These are phyloP conservation scores for Cutaneotrichosporon sp. DNA, from an alignment of 1,284 basidiomycete species.

Conservation along the genomic window DNA sequence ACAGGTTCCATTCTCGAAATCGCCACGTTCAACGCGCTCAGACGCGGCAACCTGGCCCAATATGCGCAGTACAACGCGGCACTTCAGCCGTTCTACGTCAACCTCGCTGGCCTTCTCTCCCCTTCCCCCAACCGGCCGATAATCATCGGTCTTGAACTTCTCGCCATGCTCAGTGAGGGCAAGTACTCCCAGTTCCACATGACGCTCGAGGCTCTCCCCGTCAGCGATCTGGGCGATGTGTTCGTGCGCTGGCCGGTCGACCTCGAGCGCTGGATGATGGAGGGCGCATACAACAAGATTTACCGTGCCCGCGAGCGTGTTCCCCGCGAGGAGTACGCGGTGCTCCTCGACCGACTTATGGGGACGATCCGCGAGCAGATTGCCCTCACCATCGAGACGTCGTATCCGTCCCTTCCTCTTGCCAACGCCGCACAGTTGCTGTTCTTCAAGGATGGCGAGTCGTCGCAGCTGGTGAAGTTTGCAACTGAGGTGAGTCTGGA, in stretches of 20 bases:
- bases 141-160: slow-evolving; percentile 86
- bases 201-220: slow-evolving; percentile 82
- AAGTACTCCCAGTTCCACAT: slow-evolving; percentile 98
- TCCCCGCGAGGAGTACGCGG: slow-evolving; percentile 46
- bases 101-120: slow-evolving; percentile 69
- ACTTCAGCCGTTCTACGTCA: slow-evolving; percentile 85
- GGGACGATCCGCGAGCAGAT: slow-evolving; percentile 48
- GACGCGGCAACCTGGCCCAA: slow-evolving; percentile 76
- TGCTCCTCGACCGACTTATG: slow-evolving; percentile 46
- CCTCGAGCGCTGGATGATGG: slow-evolving; percentile 96
- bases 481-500: slow-evolving; percentile 34
- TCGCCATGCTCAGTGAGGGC: slow-evolving; percentile 90
- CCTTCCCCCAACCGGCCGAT: slow-evolving; percentile 80
- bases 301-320: slow-evolving; percentile 88
- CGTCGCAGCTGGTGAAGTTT: slow-evolving; percentile 34
- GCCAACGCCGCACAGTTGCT: slow-evolving; percentile 43
- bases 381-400: slow-evolving; percentile 48
- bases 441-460: slow-evolving; percentile 47
- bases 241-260: slow-evolving; percentile 82
- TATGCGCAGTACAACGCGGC: slow-evolving; percentile 95
- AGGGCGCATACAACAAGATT: slow-evolving; percentile 95
- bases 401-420: slow-evolving; percentile 46
- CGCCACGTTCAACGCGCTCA: slow-evolving; percentile 88
- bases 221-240: slow-evolving; percentile 63
- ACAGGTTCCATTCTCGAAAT: slow-evolving; percentile 91